Base-by-base conservation (phyloP, 176 grass and related monocot genomes). In the Miscanthus lutarioriparius region DNA sequence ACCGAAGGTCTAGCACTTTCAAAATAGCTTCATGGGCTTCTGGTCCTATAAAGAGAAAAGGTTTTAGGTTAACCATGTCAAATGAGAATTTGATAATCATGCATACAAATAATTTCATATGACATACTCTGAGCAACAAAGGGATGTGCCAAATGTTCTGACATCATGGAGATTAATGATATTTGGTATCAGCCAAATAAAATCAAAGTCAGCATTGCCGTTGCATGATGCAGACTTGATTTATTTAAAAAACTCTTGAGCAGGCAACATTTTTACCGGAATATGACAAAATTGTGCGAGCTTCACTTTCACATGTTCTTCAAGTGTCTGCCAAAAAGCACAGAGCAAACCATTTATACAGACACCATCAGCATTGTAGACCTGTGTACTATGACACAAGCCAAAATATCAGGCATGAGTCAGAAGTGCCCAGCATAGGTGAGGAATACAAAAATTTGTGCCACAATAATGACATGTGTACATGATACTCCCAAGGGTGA, bases 81-180 rank as follows among this genome's bases (percentile, higher is more conserved):
- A 30, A 30, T 30, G 28, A 30, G 28, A 30, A 30, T 30, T 30
- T 30, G 28, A 30, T 2, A 30, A 30, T 30, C 28, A 30, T 30
- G 28, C 28, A 30, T 30, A 30, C 28, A 30, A 30, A 30, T 30
- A 30, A 30, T 30, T 30, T 30, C 28, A 30, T 30, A 33, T 33
- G 3, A 33, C 32, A 33, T 33, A 33, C 32, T 33, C 32, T 33
- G 32, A 33, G 32, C 32, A 98, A 78, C 80, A 95, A 84, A 49
- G 96, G 96, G 78, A 98, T 95, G 61, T 90, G 93, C 89, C 96
- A 98, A 68, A 98, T 98, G 78, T 98, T 95, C 26, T 80, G 81
- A 95, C 93, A 87, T 98, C 96, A 76, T 98, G 82, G 26, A 98
- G 91, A 63, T 80, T 95, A 76, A 98, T 64, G 72, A 95, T 98